Evolutionary conservation across 768 basidiomycete species (phyloP).

Genomic region (Tricholoma sp.): DNA sequence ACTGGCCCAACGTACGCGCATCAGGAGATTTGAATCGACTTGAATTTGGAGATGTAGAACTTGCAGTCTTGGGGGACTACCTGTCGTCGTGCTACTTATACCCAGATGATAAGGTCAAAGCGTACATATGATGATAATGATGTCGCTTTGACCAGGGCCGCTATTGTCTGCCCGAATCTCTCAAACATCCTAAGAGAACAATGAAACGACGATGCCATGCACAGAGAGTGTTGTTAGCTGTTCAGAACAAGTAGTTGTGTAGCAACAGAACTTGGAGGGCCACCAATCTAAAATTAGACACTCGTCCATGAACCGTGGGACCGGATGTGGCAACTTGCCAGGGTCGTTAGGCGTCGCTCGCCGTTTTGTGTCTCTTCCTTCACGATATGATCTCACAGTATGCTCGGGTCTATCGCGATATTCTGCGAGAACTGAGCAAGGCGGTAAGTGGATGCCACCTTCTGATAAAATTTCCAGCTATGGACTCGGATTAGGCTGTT

Average conservation of each 20-base stretch:
- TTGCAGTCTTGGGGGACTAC: not conserved
- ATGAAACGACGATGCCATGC: not conserved
- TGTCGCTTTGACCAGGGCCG: not conserved
- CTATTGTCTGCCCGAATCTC: not conserved
- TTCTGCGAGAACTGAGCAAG: constrained; percentile 50
- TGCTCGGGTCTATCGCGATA: constrained; percentile 39
- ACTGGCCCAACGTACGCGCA: constrained; percentile 2
- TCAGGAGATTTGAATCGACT: not conserved
- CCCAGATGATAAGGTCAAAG: not conserved
- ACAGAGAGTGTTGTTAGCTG: not conserved
- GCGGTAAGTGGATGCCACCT: constrained; percentile 32
- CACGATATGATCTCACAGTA: constrained; percentile 26
- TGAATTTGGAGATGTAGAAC: not conserved
- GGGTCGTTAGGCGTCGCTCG: too few relatives aligned
- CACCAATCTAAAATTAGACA: not conserved
- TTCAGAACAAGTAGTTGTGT: not conserved
- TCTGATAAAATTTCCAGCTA: not conserved
- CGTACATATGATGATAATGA: not conserved
- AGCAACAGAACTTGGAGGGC: not conserved
- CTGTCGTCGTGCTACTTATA: not conserved
- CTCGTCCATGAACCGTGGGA: not conserved
- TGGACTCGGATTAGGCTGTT: constrained; percentile 22
- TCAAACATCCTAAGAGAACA: not conserved
- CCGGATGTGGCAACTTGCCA: not conserved
- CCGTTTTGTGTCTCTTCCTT: not conserved